Evolutionary conservation across 2,329 filamentous ascomycete genomes (phyloP).

Genomic region (Colletotrichum endophyticum): DNA sequence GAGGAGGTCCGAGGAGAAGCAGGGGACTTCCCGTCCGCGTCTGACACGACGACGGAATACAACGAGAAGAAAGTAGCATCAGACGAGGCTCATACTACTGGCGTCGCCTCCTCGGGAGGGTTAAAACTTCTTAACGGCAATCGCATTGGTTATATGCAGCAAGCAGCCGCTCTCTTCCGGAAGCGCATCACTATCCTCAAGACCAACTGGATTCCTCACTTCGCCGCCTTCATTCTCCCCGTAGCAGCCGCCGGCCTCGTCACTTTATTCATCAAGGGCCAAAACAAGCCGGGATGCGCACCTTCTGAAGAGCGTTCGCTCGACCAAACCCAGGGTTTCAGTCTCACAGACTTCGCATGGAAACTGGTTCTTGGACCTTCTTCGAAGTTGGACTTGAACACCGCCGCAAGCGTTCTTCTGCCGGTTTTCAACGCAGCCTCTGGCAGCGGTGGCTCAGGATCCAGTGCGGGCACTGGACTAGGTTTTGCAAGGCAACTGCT

Average conservation of each 20-base stretch:
- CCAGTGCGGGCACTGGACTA: conserved; percentile 24
- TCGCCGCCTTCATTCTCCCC: conserved; percentile 77
- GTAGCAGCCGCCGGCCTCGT: conserved; percentile 81
- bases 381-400: conserved; percentile 1
- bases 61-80: conserved; percentile 30
- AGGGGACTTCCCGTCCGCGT: background rate
- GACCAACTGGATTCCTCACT: conserved; percentile 78
- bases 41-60: background rate
- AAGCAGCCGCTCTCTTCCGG: conserved; percentile 75
- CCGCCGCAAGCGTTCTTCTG: conserved; percentile 28
- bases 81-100: background rate
- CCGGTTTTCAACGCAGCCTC: conserved; percentile 41
- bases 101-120: conserved; percentile 28
- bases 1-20: conserved; percentile 69
- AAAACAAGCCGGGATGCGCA: conserved; percentile 55
- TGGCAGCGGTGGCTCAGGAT: conserved; percentile 19
- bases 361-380: conserved; percentile 49
- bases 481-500: background rate
- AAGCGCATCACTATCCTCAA: conserved; percentile 82
- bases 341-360: conserved; percentile 36
- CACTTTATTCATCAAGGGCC: conserved; percentile 72
- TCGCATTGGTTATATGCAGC: conserved; percentile 71
- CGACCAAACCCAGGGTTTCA: conserved; percentile 39
- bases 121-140: conserved; percentile 71
- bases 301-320: conserved; percentile 52